Evolutionary conservation across 1,139 yeast species (phyloP), one percentile per base, ranked within the genome.

Genomic region (Kodamaea alishanica): DNA sequence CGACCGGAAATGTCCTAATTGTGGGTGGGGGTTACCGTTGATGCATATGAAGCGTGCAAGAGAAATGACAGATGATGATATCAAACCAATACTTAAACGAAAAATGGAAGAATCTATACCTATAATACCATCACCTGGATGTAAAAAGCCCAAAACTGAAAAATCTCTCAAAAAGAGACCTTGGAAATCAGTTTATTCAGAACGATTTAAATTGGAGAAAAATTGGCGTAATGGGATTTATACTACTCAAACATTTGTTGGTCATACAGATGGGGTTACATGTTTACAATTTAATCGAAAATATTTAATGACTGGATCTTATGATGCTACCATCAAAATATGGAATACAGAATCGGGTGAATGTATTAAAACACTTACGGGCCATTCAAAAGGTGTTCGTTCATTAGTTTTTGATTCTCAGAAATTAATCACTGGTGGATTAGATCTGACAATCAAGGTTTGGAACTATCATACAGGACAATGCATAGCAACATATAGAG

Each of bases 11-110:
- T 92, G 98, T 63, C 96, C 97, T 32, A 88, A 87, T 58, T 92
- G 98, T 68, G 98, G 98, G 8, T 92, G 98, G 98, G 98, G 98
- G 5, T 70, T 92, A 50, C 98, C 98, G 2, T 67, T 92, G 45
- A 77, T 92, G 78, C 88, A 83, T 51, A 84, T 84, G 83, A 83
- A 82, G 55, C 68, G 86, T 46, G 83, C 86, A 6, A 66, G 87
- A 46, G 83, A 76, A 52, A 62, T 65, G 48, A 44, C 53, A 25
- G 65, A 55, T 24, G 65, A 63, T 8, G 63, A 65, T 33, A 51
- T 50, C 26, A 50, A 49, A 27, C 50, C 55, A 2, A 50, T 55
- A 26, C 60, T 55, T 41, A 60, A 65, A 42, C 50, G 63, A 37
- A 60, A 56, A 40, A 46, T 54, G 11, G 61, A 59, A 26, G 67